Evolutionary conservation across 805 yeast genomes (phyloP).

Genomic region (Suhomyces emberorum): DNA sequence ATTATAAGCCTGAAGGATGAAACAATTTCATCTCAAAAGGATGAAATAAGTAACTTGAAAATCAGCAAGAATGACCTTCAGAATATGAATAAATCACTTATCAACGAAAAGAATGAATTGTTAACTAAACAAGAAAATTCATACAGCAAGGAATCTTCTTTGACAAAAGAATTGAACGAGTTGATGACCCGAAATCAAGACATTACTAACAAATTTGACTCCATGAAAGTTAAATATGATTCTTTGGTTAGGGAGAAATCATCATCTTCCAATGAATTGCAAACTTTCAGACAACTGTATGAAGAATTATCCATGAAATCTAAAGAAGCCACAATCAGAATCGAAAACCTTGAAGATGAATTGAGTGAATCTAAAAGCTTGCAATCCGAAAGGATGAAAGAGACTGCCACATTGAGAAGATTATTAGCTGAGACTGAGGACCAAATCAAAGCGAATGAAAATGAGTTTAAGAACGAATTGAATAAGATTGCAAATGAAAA

Average conservation of each 20-base stretch:
- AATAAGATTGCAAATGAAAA: slow-evolving; percentile 57
- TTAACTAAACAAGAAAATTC: slow-evolving; percentile 42
- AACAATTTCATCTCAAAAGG: slow-evolving; percentile 29
- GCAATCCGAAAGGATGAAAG: slow-evolving; percentile 79
- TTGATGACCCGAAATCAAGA: slow-evolving; percentile 43
- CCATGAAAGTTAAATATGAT: slow-evolving; percentile 36
- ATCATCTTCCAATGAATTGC: slow-evolving; percentile 39
- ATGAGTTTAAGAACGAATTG: slow-evolving; percentile 55
- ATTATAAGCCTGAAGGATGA: slow-evolving; percentile 18
- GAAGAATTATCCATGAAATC: slow-evolving; percentile 68
- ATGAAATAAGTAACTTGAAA: slow-evolving; percentile 38
- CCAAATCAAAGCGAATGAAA: slow-evolving; percentile 45
- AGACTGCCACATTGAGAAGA: slow-evolving; percentile 68
- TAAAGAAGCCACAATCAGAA: slow-evolving; percentile 58
- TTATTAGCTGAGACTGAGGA: slow-evolving; percentile 68
- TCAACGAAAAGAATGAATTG: slow-evolving; percentile 39
- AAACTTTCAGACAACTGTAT: slow-evolving; percentile 55
- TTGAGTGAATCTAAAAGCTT: slow-evolving; percentile 68
- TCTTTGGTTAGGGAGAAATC: slow-evolving; percentile 28
- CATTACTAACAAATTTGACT: slow-evolving; percentile 37
- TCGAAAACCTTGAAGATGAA: slow-evolving; percentile 76
- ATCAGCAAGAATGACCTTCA: slow-evolving; percentile 41
- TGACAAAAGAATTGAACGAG: slow-evolving; percentile 37
- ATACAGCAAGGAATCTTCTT: slow-evolving; percentile 24
- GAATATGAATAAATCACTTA: slow-evolving; percentile 28